Percentiles rank a stretch among this genome's conserved stretches.
phyloP scores from a whole-genome alignment of 2,329 filamentous ascomycete species.

The Nigrospora sphaerica region DNA sequence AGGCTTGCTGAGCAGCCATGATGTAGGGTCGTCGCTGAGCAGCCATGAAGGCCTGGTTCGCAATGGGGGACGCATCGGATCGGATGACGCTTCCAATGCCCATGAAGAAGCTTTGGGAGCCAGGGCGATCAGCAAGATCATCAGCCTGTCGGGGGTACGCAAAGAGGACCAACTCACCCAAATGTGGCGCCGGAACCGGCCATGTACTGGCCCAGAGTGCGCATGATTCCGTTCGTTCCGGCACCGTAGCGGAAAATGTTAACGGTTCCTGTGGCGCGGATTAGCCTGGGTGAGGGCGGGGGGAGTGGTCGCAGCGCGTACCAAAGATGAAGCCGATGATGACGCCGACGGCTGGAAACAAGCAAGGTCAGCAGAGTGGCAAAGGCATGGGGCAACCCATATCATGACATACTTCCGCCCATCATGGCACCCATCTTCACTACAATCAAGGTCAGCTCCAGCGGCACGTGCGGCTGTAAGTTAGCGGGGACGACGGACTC shows the following conservation, averaged over 20 bases:
- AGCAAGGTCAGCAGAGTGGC: constrained; percentile 22
- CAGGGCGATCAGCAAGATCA: constrained; percentile 10
- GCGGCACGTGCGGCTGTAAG: not conserved
- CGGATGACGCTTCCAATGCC: constrained; percentile 95
- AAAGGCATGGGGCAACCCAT: not conserved
- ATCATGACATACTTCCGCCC: constrained; percentile 75
- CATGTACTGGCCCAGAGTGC: constrained; percentile 96
- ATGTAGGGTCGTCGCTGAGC: constrained; percentile 71
- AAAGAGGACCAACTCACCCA: constrained; percentile 54
- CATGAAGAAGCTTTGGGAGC: constrained; percentile 76
- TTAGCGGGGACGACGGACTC: constrained; percentile 33
- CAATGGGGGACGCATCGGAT: constrained; percentile 74
- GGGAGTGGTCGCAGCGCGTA: constrained; percentile 30
- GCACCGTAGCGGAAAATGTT: constrained; percentile 95
- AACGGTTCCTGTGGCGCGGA: constrained; percentile 61
- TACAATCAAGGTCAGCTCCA: constrained; percentile 26
- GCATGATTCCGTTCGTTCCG: constrained; percentile 86
- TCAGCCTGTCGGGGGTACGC: not conserved
- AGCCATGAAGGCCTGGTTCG: constrained; percentile 68
- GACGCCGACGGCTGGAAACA: constrained; percentile 69
- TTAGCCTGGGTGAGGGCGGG: not conserved
- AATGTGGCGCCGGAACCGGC: constrained; percentile 90
- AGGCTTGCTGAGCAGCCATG: constrained; percentile 34
- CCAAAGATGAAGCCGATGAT: constrained; percentile 99
- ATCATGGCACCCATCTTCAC: constrained; percentile 99